Base-by-base conservation (phyloP, 2,329 filamentous ascomycete genomes). In the Alternaria sp. region DNA sequence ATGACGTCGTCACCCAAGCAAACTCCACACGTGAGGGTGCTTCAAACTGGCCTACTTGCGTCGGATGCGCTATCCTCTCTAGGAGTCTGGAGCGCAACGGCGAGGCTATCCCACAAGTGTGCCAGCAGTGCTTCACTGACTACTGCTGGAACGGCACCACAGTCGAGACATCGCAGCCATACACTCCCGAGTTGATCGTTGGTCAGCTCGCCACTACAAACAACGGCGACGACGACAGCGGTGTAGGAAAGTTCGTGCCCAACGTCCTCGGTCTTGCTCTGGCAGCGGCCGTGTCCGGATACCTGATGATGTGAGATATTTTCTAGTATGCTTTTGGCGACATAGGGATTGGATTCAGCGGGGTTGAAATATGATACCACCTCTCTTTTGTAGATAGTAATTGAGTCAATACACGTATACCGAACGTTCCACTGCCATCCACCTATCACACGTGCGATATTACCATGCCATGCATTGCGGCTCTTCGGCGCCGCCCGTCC, bases 81-180 rank as follows among this genome's bases (percentile, higher is more conserved):
- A 88, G 95, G 65, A 93, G 90, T 69, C 87, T 96, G 68, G 84
- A 88, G 64, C 87, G 93, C 53, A 95, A 92, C 0, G 84, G 85
- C 17, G 91, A 90, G 0, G 66, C 82, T 0, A 85, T 94, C 1
- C 95, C 95, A 0, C 84, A 86, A 0, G 88, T 87, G 10, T 99
- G 96, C 82, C 84, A 81, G 46, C 74, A 85, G 53, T 99, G 96
- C 82, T 98, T 97, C 80, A 69, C 83, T 12, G 80, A 83, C 19
- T 97, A 97, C 83, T 99, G 96, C 86, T 99, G 96, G 96, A 88
- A 97, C 77, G 96, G 96, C n/a, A 92, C 87, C 1, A 81, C 85
- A 45, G 82, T 81, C 0, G 68, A 67, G 11, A 70, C 58, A 0
- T 71, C 77, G 1, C 47, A 67, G 36, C 70, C 74, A 2, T 80